Conservation (phyloP, 495 filamentous ascomycete species). For the Penicillium cataractarum region DNA sequence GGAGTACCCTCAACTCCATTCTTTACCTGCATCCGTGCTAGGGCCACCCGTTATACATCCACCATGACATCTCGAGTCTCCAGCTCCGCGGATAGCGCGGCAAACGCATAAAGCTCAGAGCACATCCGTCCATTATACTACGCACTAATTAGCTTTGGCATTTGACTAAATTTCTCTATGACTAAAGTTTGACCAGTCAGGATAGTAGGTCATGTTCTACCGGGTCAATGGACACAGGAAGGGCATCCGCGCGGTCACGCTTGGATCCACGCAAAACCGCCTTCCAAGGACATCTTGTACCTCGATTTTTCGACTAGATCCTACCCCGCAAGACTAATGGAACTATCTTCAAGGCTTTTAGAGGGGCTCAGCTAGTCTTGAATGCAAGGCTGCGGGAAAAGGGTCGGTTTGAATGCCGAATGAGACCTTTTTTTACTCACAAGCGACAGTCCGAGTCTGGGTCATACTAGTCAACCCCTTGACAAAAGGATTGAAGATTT, state of each 20-base stretch:
- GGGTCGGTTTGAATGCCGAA: background rate
- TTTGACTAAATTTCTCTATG: background rate
- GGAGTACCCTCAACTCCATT: background rate
- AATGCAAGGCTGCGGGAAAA: background rate
- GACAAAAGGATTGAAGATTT: background rate
- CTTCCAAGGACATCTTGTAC: background rate
- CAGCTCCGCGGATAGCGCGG: constrained; percentile 7
- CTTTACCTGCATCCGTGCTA: constrained; percentile 6
- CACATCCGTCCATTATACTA: background rate
- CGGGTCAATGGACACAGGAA: background rate
- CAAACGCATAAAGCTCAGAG: constrained; percentile 2
- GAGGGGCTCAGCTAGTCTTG: background rate
- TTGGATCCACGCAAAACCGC: background rate
- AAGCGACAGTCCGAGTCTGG: background rate
- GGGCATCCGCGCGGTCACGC: background rate
- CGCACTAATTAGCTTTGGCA: background rate
- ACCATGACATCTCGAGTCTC: constrained; percentile 1
- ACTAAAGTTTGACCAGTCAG: background rate
- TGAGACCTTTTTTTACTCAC: constrained; percentile 9
- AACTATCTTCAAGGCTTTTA: background rate
- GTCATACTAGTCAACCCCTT: constrained; percentile 3
- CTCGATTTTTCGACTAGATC: background rate
- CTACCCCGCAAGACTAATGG: background rate
- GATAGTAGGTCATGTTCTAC: background rate
- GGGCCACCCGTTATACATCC: background rate